Evolutionary conservation across 495 filamentous ascomycete genomes (phyloP).

Genomic region (Oidiodendron maius): DNA sequence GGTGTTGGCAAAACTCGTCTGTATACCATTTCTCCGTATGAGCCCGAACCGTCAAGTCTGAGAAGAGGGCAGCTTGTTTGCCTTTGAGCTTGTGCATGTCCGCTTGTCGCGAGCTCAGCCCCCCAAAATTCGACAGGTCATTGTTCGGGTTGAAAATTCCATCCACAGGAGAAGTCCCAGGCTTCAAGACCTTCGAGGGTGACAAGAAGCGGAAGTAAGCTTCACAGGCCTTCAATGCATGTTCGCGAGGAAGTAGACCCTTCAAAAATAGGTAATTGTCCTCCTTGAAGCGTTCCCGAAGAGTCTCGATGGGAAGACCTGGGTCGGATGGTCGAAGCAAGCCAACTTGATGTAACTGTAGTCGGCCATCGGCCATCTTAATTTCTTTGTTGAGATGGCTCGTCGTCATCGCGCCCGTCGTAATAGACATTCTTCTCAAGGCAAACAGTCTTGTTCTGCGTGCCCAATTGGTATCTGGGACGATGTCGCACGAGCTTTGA

Average conservation of each 20-base stretch:
- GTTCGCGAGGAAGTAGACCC: constrained; percentile 45
- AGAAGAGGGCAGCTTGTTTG: constrained; percentile 32
- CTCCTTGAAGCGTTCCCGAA: constrained; percentile 42
- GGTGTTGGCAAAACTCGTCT: constrained; percentile 49
- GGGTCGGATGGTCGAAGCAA: constrained; percentile 27
- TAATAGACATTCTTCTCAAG: too few species aligned
- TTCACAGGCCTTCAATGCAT: constrained; percentile 48
- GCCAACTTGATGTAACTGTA: background rate
- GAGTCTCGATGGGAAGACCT: constrained; percentile 30
- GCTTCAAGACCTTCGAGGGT: constrained; percentile 47
- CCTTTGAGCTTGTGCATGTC: too few species aligned
- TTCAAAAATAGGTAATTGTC: constrained; percentile 59
- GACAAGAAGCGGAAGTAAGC: constrained; percentile 48
- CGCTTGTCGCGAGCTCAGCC: constrained; percentile 53
- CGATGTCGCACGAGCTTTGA: too few species aligned
- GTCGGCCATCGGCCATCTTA: too few species aligned
- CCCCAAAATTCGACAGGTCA: constrained; percentile 32
- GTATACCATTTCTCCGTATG: constrained; percentile 51
- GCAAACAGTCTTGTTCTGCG: too few species aligned
- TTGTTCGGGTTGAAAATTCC: constrained; percentile 45
- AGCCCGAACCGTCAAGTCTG: constrained; percentile 47
- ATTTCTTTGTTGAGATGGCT: too few species aligned
- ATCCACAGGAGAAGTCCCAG: constrained; percentile 25
- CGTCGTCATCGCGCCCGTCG: too few species aligned
- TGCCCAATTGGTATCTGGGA: too few species aligned